These are phyloP conservation scores for Nannochloris sp. DNA, from an alignment of 139 green algal genomes.

Conservation along the genomic window DNA sequence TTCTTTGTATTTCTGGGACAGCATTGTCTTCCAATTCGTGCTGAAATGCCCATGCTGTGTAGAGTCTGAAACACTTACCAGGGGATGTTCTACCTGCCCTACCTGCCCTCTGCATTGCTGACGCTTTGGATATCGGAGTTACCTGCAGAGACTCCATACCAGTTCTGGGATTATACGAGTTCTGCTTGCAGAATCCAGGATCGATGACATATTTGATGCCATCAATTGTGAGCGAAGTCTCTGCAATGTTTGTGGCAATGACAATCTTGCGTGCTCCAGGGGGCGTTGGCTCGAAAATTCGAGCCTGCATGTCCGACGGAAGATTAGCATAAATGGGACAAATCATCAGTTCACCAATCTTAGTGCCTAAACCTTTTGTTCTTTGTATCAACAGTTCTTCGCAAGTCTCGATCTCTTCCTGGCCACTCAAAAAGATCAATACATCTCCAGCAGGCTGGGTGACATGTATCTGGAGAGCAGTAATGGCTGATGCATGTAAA, in stretches of 20 bases:
- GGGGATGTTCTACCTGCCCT: slow-evolving; percentile 68
- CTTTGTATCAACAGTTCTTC: slow-evolving; percentile 88
- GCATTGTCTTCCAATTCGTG: slow-evolving; percentile 97
- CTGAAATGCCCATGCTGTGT: slow-evolving; percentile 86
- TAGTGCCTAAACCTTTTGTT: slow-evolving; percentile 71
- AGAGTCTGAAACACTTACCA: slow-evolving; percentile 96
- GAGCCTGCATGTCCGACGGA: slow-evolving; percentile 87
- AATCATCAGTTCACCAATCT: slow-evolving; percentile 92
- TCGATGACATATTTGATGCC: slow-evolving; percentile 97
- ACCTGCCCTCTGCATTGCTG: slow-evolving; percentile 77
- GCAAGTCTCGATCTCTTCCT: slow-evolving; percentile 93
- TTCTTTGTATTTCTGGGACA: slow-evolving; percentile 89
- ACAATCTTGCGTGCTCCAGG: slow-evolving; percentile 86
- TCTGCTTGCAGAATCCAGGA: slow-evolving; percentile 95
- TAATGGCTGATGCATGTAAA: slow-evolving; percentile 77
- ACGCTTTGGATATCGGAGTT: slow-evolving; percentile 81
- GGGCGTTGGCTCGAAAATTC: slow-evolving; percentile 95
- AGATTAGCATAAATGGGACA: slow-evolving; percentile 96
- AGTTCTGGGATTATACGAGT: slow-evolving; percentile 88
- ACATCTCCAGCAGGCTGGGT: slow-evolving; percentile 81
- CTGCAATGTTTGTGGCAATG: slow-evolving; percentile 97
- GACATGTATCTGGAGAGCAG: slow-evolving; percentile 82
- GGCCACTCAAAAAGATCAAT: slow-evolving; percentile 93
- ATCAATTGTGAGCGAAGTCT: slow-evolving; percentile 95
- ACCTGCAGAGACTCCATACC: slow-evolving; percentile 96